Conservation (phyloP, 2,329 filamentous ascomycete species). For the Aspergillus neoniger region DNA sequence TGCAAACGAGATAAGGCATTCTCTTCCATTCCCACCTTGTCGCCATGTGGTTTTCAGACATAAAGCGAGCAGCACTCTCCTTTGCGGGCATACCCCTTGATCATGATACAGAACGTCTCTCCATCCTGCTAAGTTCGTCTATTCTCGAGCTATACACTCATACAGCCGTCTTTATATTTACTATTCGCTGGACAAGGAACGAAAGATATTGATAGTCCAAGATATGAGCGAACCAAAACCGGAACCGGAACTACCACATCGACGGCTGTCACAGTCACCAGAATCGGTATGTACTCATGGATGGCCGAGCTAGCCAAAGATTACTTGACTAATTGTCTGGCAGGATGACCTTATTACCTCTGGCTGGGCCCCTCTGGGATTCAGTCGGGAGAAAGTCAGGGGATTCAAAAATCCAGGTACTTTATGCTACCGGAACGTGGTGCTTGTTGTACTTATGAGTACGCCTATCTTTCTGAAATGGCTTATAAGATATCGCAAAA, state of each 20-base stretch:
- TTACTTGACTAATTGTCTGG: neutral
- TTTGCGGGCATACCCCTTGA: neutral
- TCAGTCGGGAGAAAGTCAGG: neutral
- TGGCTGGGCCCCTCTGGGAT: neutral
- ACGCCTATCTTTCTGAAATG: constrained; percentile 28
- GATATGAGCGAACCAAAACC: neutral
- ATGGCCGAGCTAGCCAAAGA: neutral
- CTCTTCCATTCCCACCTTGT: neutral
- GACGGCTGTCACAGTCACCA: too few relatives aligned
- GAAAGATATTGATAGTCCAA: neutral
- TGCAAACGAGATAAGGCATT: neutral
- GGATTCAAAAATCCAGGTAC: constrained; percentile 13
- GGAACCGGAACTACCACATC: neutral
- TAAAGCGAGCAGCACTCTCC: neutral
- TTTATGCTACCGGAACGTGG: constrained; percentile 33
- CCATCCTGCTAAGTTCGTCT: neutral
- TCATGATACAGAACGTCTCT: neutral
- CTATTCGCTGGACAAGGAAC: neutral
- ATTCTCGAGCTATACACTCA: neutral
- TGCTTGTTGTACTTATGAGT: constrained; percentile 29
- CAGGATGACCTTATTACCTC: neutral
- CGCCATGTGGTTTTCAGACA: neutral
- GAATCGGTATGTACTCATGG: neutral
- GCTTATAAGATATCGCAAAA: constrained; percentile 12
- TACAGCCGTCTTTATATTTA: too few relatives aligned